These are phyloP conservation scores for Harringtonia lauricola DNA, from an alignment of 2,329 filamentous ascomycete genomes.

Conservation along the genomic window DNA sequence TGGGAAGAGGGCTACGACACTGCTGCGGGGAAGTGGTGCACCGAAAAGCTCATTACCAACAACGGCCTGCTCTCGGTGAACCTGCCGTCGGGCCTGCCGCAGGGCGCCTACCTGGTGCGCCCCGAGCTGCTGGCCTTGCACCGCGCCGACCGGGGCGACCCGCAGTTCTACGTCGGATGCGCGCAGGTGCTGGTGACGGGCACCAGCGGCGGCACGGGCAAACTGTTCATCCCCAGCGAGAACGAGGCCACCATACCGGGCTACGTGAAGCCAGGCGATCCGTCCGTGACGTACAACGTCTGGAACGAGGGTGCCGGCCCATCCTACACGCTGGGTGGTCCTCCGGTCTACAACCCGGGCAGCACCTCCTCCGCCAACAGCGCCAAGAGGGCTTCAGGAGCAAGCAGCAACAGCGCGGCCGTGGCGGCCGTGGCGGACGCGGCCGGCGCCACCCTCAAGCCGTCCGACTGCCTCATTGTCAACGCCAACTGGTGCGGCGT, in stretches of 20 bases:
- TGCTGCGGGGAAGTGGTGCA: slow-evolving; percentile 51
- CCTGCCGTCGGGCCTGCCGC: slow-evolving; percentile 48
- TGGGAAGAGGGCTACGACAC: slow-evolving; percentile 57
- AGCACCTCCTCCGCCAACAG: slow-evolving; percentile 4
- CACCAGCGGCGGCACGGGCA: slow-evolving; percentile 20
- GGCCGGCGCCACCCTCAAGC: slow-evolving; percentile 35
- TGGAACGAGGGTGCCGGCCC: slow-evolving; percentile 29
- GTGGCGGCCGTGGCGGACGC: not conserved
- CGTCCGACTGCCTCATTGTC: slow-evolving; percentile 45
- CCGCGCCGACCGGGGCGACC: slow-evolving; percentile 42
- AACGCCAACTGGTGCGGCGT: slow-evolving; percentile 65
- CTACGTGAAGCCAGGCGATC: slow-evolving; percentile 42
- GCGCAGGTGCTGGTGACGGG: slow-evolving; percentile 52
- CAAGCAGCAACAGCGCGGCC: not conserved
- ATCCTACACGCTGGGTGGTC: slow-evolving; percentile 49
- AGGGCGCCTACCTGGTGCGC: slow-evolving; percentile 61
- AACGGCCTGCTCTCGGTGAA: slow-evolving; percentile 51
- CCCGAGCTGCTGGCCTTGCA: slow-evolving; percentile 62
- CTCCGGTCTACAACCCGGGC: slow-evolving; percentile 36
- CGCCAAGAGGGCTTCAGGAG: slow-evolving; percentile 1
- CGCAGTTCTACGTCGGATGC: slow-evolving; percentile 67
- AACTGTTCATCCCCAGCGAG: slow-evolving; percentile 32
- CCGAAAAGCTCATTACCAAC: slow-evolving; percentile 54
- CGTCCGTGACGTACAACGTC: slow-evolving; percentile 53
- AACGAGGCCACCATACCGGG: slow-evolving; percentile 55